Evolutionary conservation across 2,329 filamentous ascomycete genomes (phyloP).

Genomic region (Aspergillus aculeatus): DNA sequence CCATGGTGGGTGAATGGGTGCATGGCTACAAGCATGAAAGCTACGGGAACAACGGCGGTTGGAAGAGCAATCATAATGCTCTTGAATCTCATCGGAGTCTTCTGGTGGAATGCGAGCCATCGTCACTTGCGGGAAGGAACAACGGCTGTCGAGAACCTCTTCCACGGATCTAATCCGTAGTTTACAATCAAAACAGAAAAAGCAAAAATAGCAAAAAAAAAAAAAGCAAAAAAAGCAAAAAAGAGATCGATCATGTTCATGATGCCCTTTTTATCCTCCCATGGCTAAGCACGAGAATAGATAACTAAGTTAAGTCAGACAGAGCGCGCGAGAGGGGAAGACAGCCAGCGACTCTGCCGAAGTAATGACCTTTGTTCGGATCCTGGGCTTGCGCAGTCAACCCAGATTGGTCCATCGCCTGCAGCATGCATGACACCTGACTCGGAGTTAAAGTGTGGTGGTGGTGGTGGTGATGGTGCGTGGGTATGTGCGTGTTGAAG

Average conservation of each 20-base stretch:
- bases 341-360: not conserved
- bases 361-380: not conserved
- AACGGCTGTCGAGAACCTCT: not conserved
- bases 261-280: not conserved
- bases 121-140: not conserved
- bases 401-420: conserved; percentile 8
- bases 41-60: not conserved
- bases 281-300: not conserved
- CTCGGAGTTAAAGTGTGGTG: conserved; percentile 1
- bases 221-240: no score
- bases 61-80: not conserved
- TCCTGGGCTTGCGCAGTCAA: not conserved
- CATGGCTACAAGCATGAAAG: conserved; percentile 1
- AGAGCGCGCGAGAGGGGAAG: not conserved
- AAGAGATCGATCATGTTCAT: not conserved
- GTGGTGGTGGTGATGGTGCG: not conserved
- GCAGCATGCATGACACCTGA: conserved; percentile 8
- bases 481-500: conserved; percentile 1
- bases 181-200: not conserved
- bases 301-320: no score
- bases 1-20: not conserved
- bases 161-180: not conserved
- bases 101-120: not conserved
- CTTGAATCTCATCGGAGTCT: not conserved
- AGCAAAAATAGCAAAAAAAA: no score